Percentiles rank a stretch among this genome's conserved stretches.
Evolutionary conservation across 2,329 filamentous ascomycete genomes (phyloP).

Genomic region (Fusarium sp.): DNA sequence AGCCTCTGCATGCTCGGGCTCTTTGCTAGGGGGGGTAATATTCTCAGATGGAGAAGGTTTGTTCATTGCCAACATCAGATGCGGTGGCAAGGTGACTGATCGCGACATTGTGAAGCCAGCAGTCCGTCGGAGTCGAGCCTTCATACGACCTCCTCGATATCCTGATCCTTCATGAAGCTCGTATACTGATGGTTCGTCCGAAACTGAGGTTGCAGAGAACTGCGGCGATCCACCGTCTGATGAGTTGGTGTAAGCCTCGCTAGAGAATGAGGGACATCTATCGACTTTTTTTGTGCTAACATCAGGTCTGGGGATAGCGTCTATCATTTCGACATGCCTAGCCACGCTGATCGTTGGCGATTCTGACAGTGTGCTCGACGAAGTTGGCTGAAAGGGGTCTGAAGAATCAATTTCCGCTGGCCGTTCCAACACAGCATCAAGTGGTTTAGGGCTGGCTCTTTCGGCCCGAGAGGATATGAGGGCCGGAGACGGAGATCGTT

Average conservation of each 20-base stretch:
- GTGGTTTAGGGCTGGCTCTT: conserved; percentile 3
- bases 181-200: conserved; percentile 24
- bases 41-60: conserved; percentile 44
- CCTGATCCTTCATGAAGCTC: conserved; percentile 48
- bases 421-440: conserved; percentile 27
- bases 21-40: conserved; percentile 1
- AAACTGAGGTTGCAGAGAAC: conserved; percentile 15
- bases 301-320: not conserved
- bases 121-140: conserved; percentile 45
- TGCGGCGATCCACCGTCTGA: conserved; percentile 15
- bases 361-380: not conserved
- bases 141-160: conserved; percentile 40
- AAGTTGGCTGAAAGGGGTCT: conserved; percentile 13
- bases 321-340: not conserved
- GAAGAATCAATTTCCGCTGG: conserved; percentile 4
- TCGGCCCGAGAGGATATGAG: not conserved
- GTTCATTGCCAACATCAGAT: conserved; percentile 37
- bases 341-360: not conserved
- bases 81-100: conserved; percentile 44
- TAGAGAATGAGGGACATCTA: conserved; percentile 12
- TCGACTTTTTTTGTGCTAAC: not conserved
- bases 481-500: conserved; percentile 8
- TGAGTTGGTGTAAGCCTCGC: not conserved
- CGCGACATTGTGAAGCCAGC: conserved; percentile 44
- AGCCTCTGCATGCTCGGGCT: not conserved